Conservation (phyloP, 257 asterid genomes). For the Henckelia pumila region DNA sequence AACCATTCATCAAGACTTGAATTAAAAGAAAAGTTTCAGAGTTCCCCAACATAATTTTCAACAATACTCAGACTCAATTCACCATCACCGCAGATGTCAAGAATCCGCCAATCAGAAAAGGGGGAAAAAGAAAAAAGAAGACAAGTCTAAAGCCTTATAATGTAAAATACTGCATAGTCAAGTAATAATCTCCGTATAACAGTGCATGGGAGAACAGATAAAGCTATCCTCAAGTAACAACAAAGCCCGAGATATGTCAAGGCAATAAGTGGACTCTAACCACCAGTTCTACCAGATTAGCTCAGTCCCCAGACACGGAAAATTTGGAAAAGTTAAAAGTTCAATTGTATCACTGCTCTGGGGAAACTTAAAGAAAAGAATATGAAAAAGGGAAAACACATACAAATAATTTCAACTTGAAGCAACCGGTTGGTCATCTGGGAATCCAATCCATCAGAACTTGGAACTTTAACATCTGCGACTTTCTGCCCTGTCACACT, state of each 20-base stretch:
- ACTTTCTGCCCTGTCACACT: constrained; percentile 51
- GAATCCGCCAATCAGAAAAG: too few species aligned
- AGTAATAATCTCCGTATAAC: too few species aligned
- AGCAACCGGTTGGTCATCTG: constrained; percentile 51
- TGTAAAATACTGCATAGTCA: too few species aligned
- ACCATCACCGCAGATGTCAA: too few species aligned
- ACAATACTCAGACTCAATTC: neutral
- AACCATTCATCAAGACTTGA: neutral
- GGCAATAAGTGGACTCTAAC: too few species aligned
- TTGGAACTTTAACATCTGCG: constrained; percentile 35
- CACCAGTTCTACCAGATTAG: constrained; percentile 8
- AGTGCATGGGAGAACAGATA: too few species aligned
- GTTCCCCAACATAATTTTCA: neutral
- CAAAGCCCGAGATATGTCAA: too few species aligned
- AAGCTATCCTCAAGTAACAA: too few species aligned
- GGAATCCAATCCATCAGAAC: constrained; percentile 38
- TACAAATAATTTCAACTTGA: constrained; percentile 61
- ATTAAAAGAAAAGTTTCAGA: neutral
- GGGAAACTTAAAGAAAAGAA: constrained; percentile 18
- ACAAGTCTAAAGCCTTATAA: too few species aligned
- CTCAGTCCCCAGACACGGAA: neutral
- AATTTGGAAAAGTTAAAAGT: constrained; percentile 1
- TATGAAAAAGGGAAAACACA: constrained; percentile 29
- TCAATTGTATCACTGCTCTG: constrained; percentile 1
- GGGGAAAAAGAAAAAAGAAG: too few species aligned